A percentile compares a stretch with the other conserved stretches of the same genome.
phyloP scores from a whole-genome alignment of 2,329 filamentous ascomycete genomes.

The Fusarium napiforme region DNA sequence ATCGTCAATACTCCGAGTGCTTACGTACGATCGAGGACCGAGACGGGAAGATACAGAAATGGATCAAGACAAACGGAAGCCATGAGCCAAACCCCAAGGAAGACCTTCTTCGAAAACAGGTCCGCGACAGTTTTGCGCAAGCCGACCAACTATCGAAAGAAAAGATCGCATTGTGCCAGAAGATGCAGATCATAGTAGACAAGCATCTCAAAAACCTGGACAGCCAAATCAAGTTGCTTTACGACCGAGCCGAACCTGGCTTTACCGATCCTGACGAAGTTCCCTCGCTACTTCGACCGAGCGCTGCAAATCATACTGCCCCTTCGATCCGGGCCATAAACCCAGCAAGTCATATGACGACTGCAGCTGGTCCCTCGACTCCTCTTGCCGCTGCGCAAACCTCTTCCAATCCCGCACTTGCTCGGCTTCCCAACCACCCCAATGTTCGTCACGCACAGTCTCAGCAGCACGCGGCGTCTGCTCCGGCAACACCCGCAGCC shows the following conservation, averaged over 20 bases:
- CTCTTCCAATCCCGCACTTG: constrained; percentile 55
- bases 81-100: constrained; percentile 81
- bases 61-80: constrained; percentile 80
- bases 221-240: constrained; percentile 69
- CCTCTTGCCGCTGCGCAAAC: constrained; percentile 43
- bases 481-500: constrained; percentile 69
- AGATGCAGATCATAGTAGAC: constrained; percentile 68
- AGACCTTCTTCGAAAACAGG: constrained; percentile 71
- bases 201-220: constrained; percentile 73
- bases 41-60: constrained; percentile 82
- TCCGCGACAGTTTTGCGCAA: constrained; percentile 74
- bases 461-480: constrained; percentile 65
- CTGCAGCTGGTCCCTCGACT: constrained; percentile 41
- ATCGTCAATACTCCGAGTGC: constrained; percentile 76
- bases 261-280: constrained; percentile 72
- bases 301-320: constrained; percentile 62
- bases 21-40: constrained; percentile 75
- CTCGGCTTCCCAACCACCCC: constrained; percentile 55
- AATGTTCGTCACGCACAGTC: constrained; percentile 63
- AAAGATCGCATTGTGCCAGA: constrained; percentile 76
- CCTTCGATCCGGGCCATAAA: constrained; percentile 57
- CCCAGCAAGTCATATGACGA: constrained; percentile 51
- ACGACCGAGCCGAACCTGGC: constrained; percentile 70
- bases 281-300: constrained; percentile 69
- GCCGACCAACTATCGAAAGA: constrained; percentile 79